phyloP scores from a whole-genome alignment of 768 basidiomycete genomes.

The Naganishia antarctica region DNA sequence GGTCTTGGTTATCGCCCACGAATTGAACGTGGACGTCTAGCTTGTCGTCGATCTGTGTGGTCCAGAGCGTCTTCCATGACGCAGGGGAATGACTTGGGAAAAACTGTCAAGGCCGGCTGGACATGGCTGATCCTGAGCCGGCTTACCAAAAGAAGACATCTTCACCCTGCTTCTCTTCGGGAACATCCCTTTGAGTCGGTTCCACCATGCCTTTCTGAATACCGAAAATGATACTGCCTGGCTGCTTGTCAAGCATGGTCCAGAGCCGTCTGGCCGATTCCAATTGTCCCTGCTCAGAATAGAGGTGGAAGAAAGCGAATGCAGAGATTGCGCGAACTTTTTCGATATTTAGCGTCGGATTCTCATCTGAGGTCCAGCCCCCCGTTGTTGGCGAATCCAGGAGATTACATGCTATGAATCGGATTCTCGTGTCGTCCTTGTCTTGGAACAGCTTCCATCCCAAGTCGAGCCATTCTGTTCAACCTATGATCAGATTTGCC shows the following conservation, averaged over 20 bases:
- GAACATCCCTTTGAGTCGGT: neutral
- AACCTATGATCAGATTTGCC: neutral
- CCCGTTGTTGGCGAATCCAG: neutral
- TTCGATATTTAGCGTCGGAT: too few relatives aligned
- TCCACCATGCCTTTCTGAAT: neutral
- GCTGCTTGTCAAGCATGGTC: conserved; percentile 14
- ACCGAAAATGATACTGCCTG: conserved; percentile 8
- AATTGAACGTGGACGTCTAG: neutral
- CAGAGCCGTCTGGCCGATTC: neutral
- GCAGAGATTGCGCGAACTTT: neutral
- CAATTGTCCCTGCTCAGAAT: neutral
- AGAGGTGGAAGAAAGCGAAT: conserved; percentile 12
- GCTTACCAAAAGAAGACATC: conserved; percentile 13
- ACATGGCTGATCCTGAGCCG: too few relatives aligned
- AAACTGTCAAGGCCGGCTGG: neutral
- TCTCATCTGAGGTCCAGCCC: too few relatives aligned
- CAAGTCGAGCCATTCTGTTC: neutral
- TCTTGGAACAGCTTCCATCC: conserved; percentile 16
- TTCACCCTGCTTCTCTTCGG: conserved; percentile 1
- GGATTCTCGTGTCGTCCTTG: neutral
- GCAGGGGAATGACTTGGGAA: neutral
- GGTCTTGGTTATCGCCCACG: neutral
- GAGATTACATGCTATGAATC: neutral
- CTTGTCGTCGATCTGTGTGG: neutral
- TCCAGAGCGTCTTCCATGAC: conserved; percentile 7